Percentiles rank a stretch among this genome's conserved stretches.
Conservation (phyloP, 495 filamentous ascomycete species). For the Aspergillus cavernicola region DNA sequence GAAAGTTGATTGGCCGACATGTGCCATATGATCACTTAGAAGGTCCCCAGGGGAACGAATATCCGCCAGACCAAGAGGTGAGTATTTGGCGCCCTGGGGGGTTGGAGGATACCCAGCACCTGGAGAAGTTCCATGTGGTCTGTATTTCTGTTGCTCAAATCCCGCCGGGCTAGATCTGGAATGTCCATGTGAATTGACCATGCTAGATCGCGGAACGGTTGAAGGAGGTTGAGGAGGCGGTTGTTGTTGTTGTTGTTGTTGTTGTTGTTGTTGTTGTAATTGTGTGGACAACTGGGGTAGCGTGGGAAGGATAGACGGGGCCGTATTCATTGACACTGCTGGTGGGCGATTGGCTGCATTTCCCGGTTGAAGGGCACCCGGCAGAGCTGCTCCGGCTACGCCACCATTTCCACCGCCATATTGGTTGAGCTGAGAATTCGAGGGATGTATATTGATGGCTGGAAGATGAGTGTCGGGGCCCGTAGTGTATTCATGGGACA, state of each 20-base stretch:
- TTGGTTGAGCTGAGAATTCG: conserved; percentile 55
- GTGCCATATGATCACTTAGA: conserved; percentile 60
- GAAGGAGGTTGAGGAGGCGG: conserved; percentile 64
- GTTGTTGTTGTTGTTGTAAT: conserved; percentile 37
- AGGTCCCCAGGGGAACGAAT: conserved; percentile 76
- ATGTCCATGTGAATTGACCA: conserved; percentile 63
- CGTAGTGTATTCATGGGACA: conserved; percentile 50
- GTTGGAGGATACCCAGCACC: conserved; percentile 64
- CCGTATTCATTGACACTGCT: conserved; percentile 66
- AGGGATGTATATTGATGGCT: conserved; percentile 65
- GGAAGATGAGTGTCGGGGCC: conserved; percentile 44
- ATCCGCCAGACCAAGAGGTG: conserved; percentile 84
- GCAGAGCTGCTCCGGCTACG: conserved; percentile 44
- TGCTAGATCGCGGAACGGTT: conserved; percentile 61
- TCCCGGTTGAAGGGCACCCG: conserved; percentile 70
- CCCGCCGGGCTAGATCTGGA: conserved; percentile 83
- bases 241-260: no score
- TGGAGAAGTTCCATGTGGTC: conserved; percentile 66
- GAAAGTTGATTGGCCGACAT: conserved; percentile 31
- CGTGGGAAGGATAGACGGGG: conserved; percentile 65
- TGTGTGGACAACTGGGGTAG: conserved; percentile 59
- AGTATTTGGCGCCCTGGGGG: conserved; percentile 71
- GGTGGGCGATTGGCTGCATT: conserved; percentile 54
- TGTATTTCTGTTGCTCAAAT: conserved; percentile 67
- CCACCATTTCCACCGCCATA: conserved; percentile 38